These are phyloP conservation scores for Phaeomoniella chlamydospora DNA, from an alignment of 2,329 filamentous ascomycete species.

Conservation along the genomic window DNA sequence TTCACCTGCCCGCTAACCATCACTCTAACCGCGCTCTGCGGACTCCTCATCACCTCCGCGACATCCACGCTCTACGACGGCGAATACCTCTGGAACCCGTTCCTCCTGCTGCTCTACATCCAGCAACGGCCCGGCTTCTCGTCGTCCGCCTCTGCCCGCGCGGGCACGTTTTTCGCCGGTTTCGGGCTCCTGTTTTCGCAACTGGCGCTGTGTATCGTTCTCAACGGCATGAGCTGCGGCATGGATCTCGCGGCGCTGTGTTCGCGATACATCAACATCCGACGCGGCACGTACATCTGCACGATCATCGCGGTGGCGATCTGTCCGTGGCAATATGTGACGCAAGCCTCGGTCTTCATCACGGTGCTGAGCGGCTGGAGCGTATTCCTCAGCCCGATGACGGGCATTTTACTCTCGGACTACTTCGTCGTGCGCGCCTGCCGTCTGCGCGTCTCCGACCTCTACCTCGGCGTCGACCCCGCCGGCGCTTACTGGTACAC, in stretches of 20 bases:
- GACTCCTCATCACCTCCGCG: conserved; percentile 22
- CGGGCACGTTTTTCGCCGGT: conserved; percentile 22
- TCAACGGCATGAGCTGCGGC: conserved; percentile 35
- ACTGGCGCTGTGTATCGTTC: conserved; percentile 21
- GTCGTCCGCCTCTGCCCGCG: conserved; percentile 14
- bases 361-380: conserved; percentile 25
- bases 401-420: conserved; percentile 29
- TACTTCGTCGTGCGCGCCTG: conserved; percentile 28
- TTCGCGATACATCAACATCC: conserved; percentile 40
- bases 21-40: conserved; percentile 20
- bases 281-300: conserved; percentile 36
- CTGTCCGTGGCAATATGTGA: conserved; percentile 26
- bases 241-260: conserved; percentile 41
- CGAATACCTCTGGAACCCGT: conserved; percentile 24
- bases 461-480: conserved; percentile 23
- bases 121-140: conserved; percentile 19
- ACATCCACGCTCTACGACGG: conserved; percentile 15
- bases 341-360: conserved; percentile 15
- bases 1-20: too few relatives aligned
- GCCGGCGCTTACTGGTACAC: conserved; percentile 24
- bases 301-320: conserved; percentile 28
- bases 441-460: conserved; percentile 24
- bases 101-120: conserved; percentile 20
- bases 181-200: conserved; percentile 19
- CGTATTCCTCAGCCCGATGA: conserved; percentile 33